Percentiles rank a stretch among this genome's conserved stretches.
These are phyloP conservation scores for Trichoderma semiorbis DNA, from an alignment of 2,329 filamentous ascomycete species.

Conservation along the genomic window DNA sequence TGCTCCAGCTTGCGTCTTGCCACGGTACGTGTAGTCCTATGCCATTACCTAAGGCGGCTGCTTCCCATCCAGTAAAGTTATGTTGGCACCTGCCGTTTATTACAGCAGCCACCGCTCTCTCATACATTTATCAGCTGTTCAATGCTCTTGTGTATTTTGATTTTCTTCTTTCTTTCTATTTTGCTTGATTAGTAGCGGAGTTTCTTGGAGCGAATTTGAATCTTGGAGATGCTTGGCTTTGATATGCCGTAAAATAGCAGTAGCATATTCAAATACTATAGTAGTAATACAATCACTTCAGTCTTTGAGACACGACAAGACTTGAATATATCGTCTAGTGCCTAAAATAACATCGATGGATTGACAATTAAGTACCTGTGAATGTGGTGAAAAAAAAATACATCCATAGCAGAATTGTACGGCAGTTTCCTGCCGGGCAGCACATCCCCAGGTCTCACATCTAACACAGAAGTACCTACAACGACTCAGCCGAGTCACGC, in stretches of 20 bases:
- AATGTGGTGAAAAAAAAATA: neutral
- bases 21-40: neutral
- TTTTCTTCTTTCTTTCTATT: neutral
- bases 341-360: neutral
- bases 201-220: neutral
- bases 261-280: neutral
- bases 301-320: neutral
- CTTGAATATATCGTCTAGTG: neutral
- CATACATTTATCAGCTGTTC: neutral
- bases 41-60: neutral
- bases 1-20: neutral
- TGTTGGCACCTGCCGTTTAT: neutral
- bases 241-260: neutral
- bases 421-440: neutral
- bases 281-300: neutral
- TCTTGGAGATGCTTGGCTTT: neutral
- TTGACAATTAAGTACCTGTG: neutral
- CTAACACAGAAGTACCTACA: neutral
- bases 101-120: neutral
- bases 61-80: neutral
- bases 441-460: neutral
- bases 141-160: neutral
- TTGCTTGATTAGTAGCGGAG: neutral
- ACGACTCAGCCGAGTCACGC: neutral
- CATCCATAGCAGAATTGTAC: neutral